Conservation (phyloP, 2,329 filamentous ascomycete species). For the Cladosporium sphaerospermum region DNA sequence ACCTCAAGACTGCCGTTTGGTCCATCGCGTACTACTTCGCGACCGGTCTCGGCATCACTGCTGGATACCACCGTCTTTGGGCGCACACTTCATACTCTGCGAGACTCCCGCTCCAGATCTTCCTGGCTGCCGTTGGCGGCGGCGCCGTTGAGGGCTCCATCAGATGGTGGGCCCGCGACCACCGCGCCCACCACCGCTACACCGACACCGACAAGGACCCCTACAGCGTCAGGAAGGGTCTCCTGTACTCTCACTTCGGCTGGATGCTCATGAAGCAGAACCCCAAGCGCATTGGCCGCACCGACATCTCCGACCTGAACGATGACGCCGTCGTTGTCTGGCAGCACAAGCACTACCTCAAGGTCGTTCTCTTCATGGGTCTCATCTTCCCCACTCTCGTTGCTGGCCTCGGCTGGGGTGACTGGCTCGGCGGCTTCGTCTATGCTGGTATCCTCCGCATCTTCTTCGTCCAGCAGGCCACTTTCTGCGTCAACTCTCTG, state of each 20-base stretch:
- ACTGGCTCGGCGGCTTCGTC: conserved; percentile 75
- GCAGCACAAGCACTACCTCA: conserved; percentile 84
- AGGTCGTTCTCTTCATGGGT: conserved; percentile 70
- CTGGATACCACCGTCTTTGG: conserved; percentile 75
- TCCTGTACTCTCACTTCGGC: conserved; percentile 76
- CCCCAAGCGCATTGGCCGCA: conserved; percentile 79
- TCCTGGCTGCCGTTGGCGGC: conserved; percentile 73
- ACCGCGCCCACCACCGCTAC: conserved; percentile 84
- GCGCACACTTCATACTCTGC: conserved; percentile 81
- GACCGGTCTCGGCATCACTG: conserved; percentile 46
- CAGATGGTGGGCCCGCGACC: conserved; percentile 82
- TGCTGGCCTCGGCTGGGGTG: conserved; percentile 66
- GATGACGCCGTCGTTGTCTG: conserved; percentile 78
- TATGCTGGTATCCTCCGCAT: conserved; percentile 81
- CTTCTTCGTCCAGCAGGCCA: conserved; percentile 86
- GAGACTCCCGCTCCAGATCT: conserved; percentile 67
- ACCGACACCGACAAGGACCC: conserved; percentile 90
- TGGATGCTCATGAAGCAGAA: conserved; percentile 96
- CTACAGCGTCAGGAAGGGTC: conserved; percentile 83
- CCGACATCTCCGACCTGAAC: conserved; percentile 82
- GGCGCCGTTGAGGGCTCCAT: conserved; percentile 82
- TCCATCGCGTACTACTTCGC: conserved; percentile 76
- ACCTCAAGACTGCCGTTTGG: conserved; percentile 65
- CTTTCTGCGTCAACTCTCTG: conserved; percentile 87
- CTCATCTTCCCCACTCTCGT: conserved; percentile 69